These are phyloP conservation scores for Alternaria sp. DNA, from an alignment of 2,329 filamentous ascomycete species.

Conservation along the genomic window DNA sequence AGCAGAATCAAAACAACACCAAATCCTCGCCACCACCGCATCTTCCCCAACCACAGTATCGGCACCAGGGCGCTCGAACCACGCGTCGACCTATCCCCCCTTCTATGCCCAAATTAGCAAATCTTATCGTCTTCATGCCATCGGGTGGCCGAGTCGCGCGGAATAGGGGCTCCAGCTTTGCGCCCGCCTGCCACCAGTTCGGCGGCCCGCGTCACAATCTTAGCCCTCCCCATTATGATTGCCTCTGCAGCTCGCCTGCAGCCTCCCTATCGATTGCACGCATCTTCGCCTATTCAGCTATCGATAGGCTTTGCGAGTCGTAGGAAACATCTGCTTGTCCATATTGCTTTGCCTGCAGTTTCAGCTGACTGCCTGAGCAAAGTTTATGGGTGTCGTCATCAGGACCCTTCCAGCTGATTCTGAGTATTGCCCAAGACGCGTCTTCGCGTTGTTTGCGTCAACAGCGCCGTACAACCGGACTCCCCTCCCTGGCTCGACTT, in stretches of 20 bases:
- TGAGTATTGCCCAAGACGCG: not conserved
- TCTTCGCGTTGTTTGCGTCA: not conserved
- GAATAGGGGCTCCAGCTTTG: constrained; percentile 23
- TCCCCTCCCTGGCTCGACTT: not conserved
- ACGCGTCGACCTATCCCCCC: constrained; percentile 7
- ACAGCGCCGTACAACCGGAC: not conserved
- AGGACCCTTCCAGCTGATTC: not conserved
- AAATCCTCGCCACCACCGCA: constrained; percentile 4
- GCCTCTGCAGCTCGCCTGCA: constrained; percentile 26
- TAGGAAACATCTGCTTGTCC: not conserved
- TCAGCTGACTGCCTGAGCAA: not conserved
- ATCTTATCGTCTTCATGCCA: constrained; percentile 31
- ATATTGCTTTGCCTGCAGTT: not conserved
- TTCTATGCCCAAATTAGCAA: constrained; percentile 24
- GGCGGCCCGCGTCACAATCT: constrained; percentile 24
- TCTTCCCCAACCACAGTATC: constrained; percentile 14
- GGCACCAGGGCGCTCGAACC: constrained; percentile 17
- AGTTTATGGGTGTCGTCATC: not conserved
- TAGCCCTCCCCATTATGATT: constrained; percentile 45
- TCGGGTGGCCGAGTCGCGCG: constrained; percentile 2
- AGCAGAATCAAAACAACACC: constrained; percentile 11
- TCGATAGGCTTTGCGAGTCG: constrained; percentile 16
- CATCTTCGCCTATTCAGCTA: constrained; percentile 10
- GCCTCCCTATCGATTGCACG: constrained; percentile 22
- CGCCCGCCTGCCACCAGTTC: constrained; percentile 20